Evolutionary conservation across 225 moss, liverwort and hornwort species (phyloP), one percentile per base, ranked within the genome.

Genomic region (Ulota crispa): DNA sequence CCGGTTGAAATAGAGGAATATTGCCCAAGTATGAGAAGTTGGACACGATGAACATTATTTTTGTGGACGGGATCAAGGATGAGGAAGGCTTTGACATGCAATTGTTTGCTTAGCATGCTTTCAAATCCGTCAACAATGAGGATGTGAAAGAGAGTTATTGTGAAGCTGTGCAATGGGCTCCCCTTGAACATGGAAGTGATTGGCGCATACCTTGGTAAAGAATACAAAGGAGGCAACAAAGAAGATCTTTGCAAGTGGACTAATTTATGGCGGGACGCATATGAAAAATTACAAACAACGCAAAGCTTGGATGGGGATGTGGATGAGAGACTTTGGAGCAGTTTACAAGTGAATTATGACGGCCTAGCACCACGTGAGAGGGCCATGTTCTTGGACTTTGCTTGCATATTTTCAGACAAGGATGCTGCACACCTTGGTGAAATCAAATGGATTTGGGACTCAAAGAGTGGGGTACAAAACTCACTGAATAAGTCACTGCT

Each of bases 101-200:
- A 0, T 39, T 74, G 26, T 59, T 74, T 39, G 1, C 1, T 57
- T 10, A 0, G 0, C 10, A 74, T 74, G 74, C 74, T 6, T 6
- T 59, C 6, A 9, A 9, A 0, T 24, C 8, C 5, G 0, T 39
- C 10, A 0, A 0, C 10, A 0, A 0, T 3, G 0, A 3, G 0
- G 52, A 1, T 0, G 2, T 0, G 1, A 52, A 18, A 4, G 11
- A n/a, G 2, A 0, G 26, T 2, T 0, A 45, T 76, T 8, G 62
- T 63, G 4, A 0, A 43, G 0, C 43, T 41, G 21, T 62, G 62
- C 30, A 6, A 21, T 7, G 43, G 76, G 1, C 8, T 61, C 7
- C 76, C 76, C 30, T 8, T 63, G 21, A 43, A 30, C 14, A 21
- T 76, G 0, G 62, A 63, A 76, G 62, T 42, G 4, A 0, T 76